These are phyloP conservation scores for Colletotrichum cordylinicola DNA, from an alignment of 2,329 filamentous ascomycete genomes.

Conservation along the genomic window DNA sequence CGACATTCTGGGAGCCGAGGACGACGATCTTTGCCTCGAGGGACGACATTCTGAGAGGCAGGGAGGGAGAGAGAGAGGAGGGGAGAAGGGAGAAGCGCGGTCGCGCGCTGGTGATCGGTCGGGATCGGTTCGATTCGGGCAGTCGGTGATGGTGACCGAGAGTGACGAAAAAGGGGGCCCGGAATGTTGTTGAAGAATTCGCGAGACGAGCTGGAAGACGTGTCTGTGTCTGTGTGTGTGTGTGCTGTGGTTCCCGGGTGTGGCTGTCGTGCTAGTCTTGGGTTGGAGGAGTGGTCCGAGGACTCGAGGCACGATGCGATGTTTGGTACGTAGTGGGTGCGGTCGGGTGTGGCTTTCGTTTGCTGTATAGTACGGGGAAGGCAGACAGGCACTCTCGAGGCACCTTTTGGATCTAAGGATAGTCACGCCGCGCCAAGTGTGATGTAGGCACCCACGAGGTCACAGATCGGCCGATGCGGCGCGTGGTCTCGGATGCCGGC, in stretches of 20 bases:
- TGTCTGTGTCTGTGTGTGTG: background rate
- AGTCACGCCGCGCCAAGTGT: slow-evolving; percentile 14
- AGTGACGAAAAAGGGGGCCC: background rate
- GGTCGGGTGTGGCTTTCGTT: background rate
- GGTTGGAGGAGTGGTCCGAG: slow-evolving; percentile 7
- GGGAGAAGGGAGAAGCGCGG: background rate
- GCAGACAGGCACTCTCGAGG: background rate
- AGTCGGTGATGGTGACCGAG: slow-evolving; percentile 2
- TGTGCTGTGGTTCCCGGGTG: background rate
- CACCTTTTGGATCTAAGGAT: background rate
- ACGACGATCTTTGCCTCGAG: slow-evolving; percentile 85
- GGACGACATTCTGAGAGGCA: slow-evolving; percentile 50
- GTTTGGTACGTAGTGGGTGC: background rate
- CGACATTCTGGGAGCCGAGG: slow-evolving; percentile 79
- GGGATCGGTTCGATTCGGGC: background rate
- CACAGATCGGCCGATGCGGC: slow-evolving; percentile 14
- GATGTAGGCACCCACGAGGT: slow-evolving; percentile 18
- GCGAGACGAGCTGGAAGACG: background rate
- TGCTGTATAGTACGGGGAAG: background rate
- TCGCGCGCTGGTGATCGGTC: background rate
- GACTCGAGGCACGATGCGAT: background rate
- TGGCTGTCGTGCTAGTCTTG: slow-evolving; percentile 16
- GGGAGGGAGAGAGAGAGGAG: background rate
- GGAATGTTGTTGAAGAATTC: background rate
- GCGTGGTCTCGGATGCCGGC: background rate